Base-by-base conservation (phyloP, 2,329 filamentous ascomycete species). In the Sporothrix schenckii region DNA sequence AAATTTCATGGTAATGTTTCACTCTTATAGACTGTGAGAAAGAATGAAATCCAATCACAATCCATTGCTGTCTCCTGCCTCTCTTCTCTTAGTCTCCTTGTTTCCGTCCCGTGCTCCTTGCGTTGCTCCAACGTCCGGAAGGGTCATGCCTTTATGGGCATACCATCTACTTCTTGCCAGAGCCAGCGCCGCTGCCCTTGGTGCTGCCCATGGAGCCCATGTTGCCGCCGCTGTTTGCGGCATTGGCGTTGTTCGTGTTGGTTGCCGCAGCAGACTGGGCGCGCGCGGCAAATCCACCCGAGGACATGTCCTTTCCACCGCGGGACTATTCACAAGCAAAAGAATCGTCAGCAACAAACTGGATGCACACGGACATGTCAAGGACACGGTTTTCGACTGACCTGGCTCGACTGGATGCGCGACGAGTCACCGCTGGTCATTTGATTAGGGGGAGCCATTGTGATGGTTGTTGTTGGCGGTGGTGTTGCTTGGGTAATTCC, bases 371-470 rank as follows among this genome's bases (percentile, higher is more conserved):
- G 13, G 39, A 47, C 39, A 16, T 14, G 13, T 6, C 14, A 16
- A 9, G 6, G 13, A 44, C 4, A 4, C 11, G 5, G 58, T 10
- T 6, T 9, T 49, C 10, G n/a, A 11, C n/a, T 9, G 21, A 47
- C 58, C 58, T 61, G 58, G 27, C 34, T 24, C 10, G 58, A 61
- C n/a, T 61, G 58, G 39, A 61, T 61, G 34, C 58, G 34, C 2
- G 58, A 44, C 4, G 39, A 39, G 21, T 41, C 56, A 4, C 19
- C 7, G 5, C 2, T n/a, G n/a, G 34, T 11, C 56, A 44, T 61
- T 6, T 16, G n/a, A 9, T 41, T 61, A 0, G n/a, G 34, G 24
- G 54, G 30, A 24, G 58, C 9, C 58, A 61, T 61, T 24, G 19
- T 30, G 30, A 11, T n/a, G 30, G 54, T 44, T 47, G 19, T 44